phyloP scores from a whole-genome alignment of 495 filamentous ascomycete species.

The Jackrogersella minutella region DNA sequence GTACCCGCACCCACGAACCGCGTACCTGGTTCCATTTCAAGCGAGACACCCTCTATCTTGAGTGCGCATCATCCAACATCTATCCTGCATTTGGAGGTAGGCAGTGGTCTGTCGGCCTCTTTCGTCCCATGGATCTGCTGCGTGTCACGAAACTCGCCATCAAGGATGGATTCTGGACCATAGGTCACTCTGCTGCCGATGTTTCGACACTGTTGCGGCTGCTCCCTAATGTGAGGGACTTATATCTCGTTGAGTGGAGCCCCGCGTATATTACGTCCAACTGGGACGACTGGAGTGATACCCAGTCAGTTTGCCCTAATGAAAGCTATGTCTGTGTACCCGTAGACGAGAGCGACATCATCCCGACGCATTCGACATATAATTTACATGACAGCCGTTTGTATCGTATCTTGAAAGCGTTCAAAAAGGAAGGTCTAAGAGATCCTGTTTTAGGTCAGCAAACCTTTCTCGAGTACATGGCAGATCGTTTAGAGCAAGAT shows the following conservation, averaged over 20 bases:
- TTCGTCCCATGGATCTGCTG: constrained; percentile 5
- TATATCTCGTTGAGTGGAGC: neutral
- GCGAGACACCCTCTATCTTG: constrained; percentile 8
- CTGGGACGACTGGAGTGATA: neutral
- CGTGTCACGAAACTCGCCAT: constrained; percentile 7
- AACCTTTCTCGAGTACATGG: neutral
- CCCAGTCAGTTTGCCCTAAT: neutral
- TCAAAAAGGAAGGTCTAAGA: neutral
- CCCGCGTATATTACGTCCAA: neutral
- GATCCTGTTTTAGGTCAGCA: neutral
- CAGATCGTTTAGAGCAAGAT: neutral
- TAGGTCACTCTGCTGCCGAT: neutral
- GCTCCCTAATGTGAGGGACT: neutral
- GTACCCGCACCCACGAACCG: constrained; percentile 20
- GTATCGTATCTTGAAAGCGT: neutral
- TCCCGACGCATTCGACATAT: neutral
- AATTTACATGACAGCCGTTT: neutral
- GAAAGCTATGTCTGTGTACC: neutral
- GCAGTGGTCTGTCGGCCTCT: neutral
- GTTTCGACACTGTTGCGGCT: neutral
- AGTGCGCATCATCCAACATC: too few species aligned
- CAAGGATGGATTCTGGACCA: neutral
- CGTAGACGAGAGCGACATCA: constrained; percentile 4
- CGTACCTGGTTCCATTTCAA: constrained; percentile 29
- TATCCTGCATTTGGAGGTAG: neutral